Evolutionary conservation across 148 eudicot genomes (phyloP).

Genomic region (Pharnaceum exiguum): DNA sequence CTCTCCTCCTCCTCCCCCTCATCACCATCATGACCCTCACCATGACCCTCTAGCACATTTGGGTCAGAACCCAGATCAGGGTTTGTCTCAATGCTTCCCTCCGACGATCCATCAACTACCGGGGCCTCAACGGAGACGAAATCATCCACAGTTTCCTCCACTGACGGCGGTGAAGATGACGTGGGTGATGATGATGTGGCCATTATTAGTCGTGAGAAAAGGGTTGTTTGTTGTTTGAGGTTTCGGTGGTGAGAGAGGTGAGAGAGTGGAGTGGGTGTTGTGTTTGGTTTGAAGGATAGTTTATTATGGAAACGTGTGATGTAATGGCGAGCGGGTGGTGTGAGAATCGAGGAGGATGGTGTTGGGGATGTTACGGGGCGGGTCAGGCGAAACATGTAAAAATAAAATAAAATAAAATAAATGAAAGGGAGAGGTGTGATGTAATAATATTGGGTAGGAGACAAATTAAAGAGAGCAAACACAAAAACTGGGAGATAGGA

Average conservation of each 20-base stretch:
- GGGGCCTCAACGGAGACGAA: conserved; percentile 38
- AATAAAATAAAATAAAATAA: too few species aligned
- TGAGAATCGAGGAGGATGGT: too few species aligned
- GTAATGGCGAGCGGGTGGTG: too few species aligned
- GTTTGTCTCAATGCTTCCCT: neutral
- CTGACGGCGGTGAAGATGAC: conserved; percentile 14
- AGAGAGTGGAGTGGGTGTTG: too few species aligned
- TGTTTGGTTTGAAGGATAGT: too few species aligned
- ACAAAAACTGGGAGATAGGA: too few species aligned
- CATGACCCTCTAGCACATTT: conserved; percentile 16
- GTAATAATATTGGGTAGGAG: too few species aligned
- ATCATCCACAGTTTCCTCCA: conserved; percentile 31
- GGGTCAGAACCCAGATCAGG: conserved; percentile 14
- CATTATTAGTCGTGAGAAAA: neutral
- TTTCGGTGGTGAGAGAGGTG: conserved; percentile 1
- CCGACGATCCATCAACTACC: neutral
- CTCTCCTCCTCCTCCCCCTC: conserved; percentile 13
- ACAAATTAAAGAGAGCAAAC: too few species aligned
- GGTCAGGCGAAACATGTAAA: too few species aligned
- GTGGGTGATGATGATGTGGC: conserved; percentile 2
- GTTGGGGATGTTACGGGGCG: too few species aligned
- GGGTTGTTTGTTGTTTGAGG: neutral
- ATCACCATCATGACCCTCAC: conserved; percentile 11
- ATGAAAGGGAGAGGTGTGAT: too few species aligned
- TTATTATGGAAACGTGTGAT: too few species aligned